Evolutionary conservation across 805 yeast species (phyloP), one percentile per base, ranked within the genome.

Genomic region (Yarrowia sp.): DNA sequence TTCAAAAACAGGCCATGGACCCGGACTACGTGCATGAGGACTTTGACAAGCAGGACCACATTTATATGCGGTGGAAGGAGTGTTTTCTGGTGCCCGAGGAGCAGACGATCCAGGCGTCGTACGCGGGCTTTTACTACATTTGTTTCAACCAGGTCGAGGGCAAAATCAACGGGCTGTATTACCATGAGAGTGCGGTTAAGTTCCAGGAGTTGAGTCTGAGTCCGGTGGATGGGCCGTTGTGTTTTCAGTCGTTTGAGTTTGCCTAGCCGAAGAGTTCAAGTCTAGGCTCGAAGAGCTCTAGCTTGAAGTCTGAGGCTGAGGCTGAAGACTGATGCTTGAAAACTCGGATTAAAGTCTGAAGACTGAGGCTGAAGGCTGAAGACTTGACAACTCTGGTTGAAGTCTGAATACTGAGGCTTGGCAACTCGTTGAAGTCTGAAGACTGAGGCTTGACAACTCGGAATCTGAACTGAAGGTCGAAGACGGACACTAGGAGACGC

Each of bases 41-140:
- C 68, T 77, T 69, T 51, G 71, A 70, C 28, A 66, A 78, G 54
- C 76, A 80, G 67, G 81, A 85, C 66, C 82, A 78, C 70, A 76
- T 92, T 6, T 92, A 85, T 73, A 92, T 92, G 97, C 81, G 97
- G 69, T 92, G 98, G 98, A 92, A 92, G 76, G 98, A 92, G 75
- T 84, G 86, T 71, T 91, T 91, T 71, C 76, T 92, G 67, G 86
- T 89, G 9, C 96, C 96, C 0, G 96, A 91, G 75, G 82, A 79
- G 66, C 84, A 81, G 68, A 83, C 83, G 65, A 79, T 77, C 68
- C 93, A 83, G 16, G 97, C 97, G 0, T 88, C 96, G 2, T 92
- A 87, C 74, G 97, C 92, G 46, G 98, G 98, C 0, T 92, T 92
- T 73, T 92, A 92, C 75, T 92, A 92, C 73, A 84, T 92, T 30